Percentiles rank a stretch among this genome's conserved stretches.
phyloP scores from a whole-genome alignment of 495 filamentous ascomycete species.

The Copromyces sp. region DNA sequence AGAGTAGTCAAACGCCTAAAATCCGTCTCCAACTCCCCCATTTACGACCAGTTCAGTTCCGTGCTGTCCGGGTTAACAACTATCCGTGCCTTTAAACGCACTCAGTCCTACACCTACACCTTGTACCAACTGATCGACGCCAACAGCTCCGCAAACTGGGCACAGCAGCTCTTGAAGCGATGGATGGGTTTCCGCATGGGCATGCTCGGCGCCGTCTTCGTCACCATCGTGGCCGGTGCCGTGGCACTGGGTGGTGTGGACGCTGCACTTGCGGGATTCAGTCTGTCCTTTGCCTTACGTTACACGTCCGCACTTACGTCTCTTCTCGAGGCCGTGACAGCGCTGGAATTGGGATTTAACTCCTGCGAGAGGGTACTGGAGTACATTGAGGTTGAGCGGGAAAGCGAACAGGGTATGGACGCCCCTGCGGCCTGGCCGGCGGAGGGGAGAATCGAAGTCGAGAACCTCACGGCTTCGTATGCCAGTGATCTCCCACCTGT shows the following conservation, averaged over 20 bases:
- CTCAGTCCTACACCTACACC: conserved; percentile 39
- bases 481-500: conserved; percentile 31
- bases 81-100: conserved; percentile 52
- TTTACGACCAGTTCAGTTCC: conserved; percentile 53
- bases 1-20: conserved; percentile 57
- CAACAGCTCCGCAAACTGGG: conserved; percentile 42
- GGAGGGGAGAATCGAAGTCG: conserved; percentile 29
- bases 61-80: conserved; percentile 52
- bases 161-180: conserved; percentile 44
- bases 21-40: conserved; percentile 47
- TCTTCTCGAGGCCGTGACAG: conserved; percentile 40
- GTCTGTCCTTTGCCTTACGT: conserved; percentile 41
- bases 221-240: conserved; percentile 43
- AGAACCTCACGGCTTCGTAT: conserved; percentile 32
- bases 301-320: conserved; percentile 41
- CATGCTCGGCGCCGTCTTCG: conserved; percentile 50
- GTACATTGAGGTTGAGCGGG: conserved; percentile 27
- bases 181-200: conserved; percentile 54
- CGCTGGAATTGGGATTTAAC: conserved; percentile 34
- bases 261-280: conserved; percentile 51
- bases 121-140: conserved; percentile 49
- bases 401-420: conserved; percentile 22
- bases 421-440: conserved; percentile 36
- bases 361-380: conserved; percentile 31
- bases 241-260: conserved; percentile 47